Percentiles rank a stretch among this genome's conserved stretches.
Conservation (phyloP, 2,329 filamentous ascomycete genomes). For the Arthrobotrys conoides region DNA sequence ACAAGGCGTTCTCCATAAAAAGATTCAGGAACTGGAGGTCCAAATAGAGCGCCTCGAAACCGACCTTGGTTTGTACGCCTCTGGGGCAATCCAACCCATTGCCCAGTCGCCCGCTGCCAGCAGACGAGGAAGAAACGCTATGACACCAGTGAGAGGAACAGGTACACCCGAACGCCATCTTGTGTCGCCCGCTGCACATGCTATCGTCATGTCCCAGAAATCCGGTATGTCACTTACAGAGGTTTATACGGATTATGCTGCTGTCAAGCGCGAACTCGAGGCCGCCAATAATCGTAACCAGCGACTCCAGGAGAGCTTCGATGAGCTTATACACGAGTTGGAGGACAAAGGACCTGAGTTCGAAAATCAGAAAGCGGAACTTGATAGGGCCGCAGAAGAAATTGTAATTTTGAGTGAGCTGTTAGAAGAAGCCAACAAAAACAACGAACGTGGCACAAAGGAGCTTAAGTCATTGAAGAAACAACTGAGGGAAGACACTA, state of each 20-base stretch:
- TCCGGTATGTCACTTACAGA: slow-evolving; percentile 71
- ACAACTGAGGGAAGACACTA: slow-evolving; percentile 74
- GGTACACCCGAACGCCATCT: slow-evolving; percentile 72
- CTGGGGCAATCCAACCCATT: slow-evolving; percentile 68
- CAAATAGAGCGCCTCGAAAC: slow-evolving; percentile 75
- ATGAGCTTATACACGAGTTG: slow-evolving; percentile 86
- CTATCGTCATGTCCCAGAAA: slow-evolving; percentile 64
- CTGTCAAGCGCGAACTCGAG: slow-evolving; percentile 78
- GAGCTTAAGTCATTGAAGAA: slow-evolving; percentile 83
- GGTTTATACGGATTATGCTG: slow-evolving; percentile 74
- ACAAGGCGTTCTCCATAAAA: slow-evolving; percentile 75
- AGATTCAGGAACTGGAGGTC: slow-evolving; percentile 76
- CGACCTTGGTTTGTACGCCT: slow-evolving; percentile 68
- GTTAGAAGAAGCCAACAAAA: slow-evolving; percentile 73
- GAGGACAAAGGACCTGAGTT: slow-evolving; percentile 90
- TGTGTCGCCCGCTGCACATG: slow-evolving; percentile 70
- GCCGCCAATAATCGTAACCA: slow-evolving; percentile 81
- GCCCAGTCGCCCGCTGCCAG: slow-evolving; percentile 71
- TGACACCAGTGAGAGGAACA: slow-evolving; percentile 70
- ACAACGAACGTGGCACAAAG: slow-evolving; percentile 69
- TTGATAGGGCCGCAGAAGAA: slow-evolving; percentile 83
- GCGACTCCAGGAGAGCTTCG: slow-evolving; percentile 81
- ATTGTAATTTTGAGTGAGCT: slow-evolving; percentile 87
- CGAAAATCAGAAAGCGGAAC: slow-evolving; percentile 85
- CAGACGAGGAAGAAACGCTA: slow-evolving; percentile 69